Evolutionary conservation across 495 filamentous ascomycete species (phyloP), one percentile per base, ranked within the genome.

Genomic region (Aspergillus campestris): DNA sequence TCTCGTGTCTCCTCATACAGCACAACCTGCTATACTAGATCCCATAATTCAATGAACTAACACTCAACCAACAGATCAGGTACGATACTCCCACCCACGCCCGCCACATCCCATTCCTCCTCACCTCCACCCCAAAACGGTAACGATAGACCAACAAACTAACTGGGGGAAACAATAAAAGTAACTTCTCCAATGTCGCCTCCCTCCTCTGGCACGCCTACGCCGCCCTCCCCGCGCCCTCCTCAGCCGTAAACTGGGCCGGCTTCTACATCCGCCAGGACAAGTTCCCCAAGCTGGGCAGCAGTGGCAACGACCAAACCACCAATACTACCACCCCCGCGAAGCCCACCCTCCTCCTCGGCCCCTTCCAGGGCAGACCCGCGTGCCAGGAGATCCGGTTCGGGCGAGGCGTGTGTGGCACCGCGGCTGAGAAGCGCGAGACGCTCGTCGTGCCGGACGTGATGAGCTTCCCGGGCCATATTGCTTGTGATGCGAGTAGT

Each of bases 181-280:
- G 88, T 69, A 94, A 95, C 64, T 77, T 90, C 45, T 77, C 89
- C 51, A 95, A 95, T 57, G 64, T 83, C 34, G 78, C 89, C 42
- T 87, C 89, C 30, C 80, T 95, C 39, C 77, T 95, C 53, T 92
- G 85, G 82, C 86, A 95, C 67, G 83, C 81, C 33, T 88, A 84
- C 60, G 80, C 82, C 52, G 82, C 88, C 7, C 78, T 95, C 40
- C 81, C 86, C n/a, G 57, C 73, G 0, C 87, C 89, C 12, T 84
- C 80, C 38, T 75, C 67, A 29, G 65, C 78, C 31, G 83, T 88
- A 6, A 95, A 95, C 70, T 95, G 90, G 90, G 80, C 84, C 44
- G 89, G 89, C 29, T 95, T 95, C 78, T 95, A 95, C 67, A 81
- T 85, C 42, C 72, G 87, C 56, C 77, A 87, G 56, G 80, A 77